Percentiles rank a stretch among this genome's conserved stretches.
Conservation (phyloP, 768 basidiomycete genomes). For the Psilocybe sp. region DNA sequence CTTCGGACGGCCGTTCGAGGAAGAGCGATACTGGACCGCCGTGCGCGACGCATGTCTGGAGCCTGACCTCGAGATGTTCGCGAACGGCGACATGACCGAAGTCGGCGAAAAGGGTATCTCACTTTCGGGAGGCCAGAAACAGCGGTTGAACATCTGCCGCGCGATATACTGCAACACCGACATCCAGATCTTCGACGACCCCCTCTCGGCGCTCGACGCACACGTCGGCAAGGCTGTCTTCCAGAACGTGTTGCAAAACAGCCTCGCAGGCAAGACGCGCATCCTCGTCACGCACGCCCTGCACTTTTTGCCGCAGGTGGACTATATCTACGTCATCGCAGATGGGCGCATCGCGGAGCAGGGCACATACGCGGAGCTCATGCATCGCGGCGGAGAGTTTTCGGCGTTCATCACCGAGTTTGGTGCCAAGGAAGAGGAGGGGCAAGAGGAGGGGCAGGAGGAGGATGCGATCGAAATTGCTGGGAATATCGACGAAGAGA, state of each 20-base stretch:
- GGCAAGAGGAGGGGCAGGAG: conserved; percentile 42
- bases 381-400: conserved; percentile 63
- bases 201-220: conserved; percentile 87
- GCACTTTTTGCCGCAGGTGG: conserved; percentile 85
- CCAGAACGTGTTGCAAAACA: conserved; percentile 73
- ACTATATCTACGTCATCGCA: conserved; percentile 78
- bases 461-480: conserved; percentile 40
- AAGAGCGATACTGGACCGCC: conserved; percentile 79
- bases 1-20: conserved; percentile 82
- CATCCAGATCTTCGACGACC: conserved; percentile 88
- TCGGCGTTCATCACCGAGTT: conserved; percentile 75
- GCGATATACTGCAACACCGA: conserved; percentile 85
- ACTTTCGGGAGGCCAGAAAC: conserved; percentile 77
- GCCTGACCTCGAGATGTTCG: conserved; percentile 75
- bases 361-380: conserved; percentile 76
- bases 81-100: conserved; percentile 77
- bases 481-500: conserved; percentile 38
- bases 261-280: conserved; percentile 67
- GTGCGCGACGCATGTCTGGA: conserved; percentile 76
- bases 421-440: conserved; percentile 60
- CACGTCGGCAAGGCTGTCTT: conserved; percentile 89
- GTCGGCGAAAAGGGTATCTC: conserved; percentile 68
- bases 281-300: conserved; percentile 90
- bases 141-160: conserved; percentile 83
- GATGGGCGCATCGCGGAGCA: conserved; percentile 78